Evolutionary conservation across 2,329 filamentous ascomycete genomes (phyloP).

Genomic region (Fusarium illudens): DNA sequence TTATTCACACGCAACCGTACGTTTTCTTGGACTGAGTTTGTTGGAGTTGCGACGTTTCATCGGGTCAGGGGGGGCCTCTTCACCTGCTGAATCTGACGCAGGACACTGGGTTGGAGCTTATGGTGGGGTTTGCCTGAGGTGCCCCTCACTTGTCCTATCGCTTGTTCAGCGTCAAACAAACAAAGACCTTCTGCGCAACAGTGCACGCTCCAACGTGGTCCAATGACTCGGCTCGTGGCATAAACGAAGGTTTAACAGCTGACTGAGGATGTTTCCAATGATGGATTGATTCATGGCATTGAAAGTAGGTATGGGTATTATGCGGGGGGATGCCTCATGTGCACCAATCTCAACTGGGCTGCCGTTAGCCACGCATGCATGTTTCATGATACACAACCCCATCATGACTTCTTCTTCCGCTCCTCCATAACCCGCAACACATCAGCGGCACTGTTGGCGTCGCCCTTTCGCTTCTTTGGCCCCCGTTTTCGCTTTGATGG

Average conservation of each 20-base stretch:
- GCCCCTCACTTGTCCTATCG: slow-evolving; percentile 28
- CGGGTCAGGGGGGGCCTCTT: slow-evolving; percentile 7
- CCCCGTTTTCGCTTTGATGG: slow-evolving; percentile 73
- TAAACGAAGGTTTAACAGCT: not conserved
- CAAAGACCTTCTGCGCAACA: not conserved
- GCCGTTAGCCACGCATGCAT: not conserved
- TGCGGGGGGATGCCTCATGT: not conserved
- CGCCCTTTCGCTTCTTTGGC: slow-evolving; percentile 78
- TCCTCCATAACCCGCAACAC: slow-evolving; percentile 81
- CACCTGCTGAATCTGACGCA: slow-evolving; percentile 17
- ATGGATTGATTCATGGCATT: not conserved
- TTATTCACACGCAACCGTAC: not conserved
- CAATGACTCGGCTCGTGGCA: slow-evolving; percentile 1
- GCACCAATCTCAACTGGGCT: slow-evolving; percentile 8
- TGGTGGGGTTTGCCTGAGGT: slow-evolving; percentile 34
- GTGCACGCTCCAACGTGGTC: slow-evolving; percentile 17
- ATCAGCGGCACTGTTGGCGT: slow-evolving; percentile 80
- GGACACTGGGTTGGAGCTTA: not conserved
- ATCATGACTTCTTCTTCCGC: slow-evolving; percentile 52
- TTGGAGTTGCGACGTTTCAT: slow-evolving; percentile 34
- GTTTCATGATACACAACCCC: slow-evolving; percentile 23
- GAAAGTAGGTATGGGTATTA: not conserved
- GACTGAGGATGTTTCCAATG: not conserved
- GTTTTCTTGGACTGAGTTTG: slow-evolving; percentile 20
- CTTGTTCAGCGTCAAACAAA: not conserved